A percentile compares a stretch with the other conserved stretches of the same genome.
Conservation (phyloP, 2,329 filamentous ascomycete genomes). For the Pseudogymnoascus sp. region DNA sequence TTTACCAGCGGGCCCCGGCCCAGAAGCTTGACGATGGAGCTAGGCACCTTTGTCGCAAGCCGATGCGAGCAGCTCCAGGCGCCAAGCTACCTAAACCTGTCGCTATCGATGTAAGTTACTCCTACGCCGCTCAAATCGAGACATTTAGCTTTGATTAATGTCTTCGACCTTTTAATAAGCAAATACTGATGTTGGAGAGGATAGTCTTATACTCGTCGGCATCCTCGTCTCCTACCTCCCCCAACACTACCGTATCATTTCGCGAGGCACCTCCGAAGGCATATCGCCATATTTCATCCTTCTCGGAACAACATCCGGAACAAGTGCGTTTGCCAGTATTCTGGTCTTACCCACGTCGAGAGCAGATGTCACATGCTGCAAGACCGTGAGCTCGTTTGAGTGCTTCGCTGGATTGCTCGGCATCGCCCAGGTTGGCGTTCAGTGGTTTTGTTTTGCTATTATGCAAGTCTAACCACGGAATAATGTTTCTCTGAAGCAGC, state of each 20-base stretch:
- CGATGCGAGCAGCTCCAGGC: constrained; percentile 45
- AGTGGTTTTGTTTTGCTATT: constrained; percentile 85
- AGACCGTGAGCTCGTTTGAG: constrained; percentile 69
- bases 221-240: constrained; percentile 91
- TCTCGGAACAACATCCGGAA: constrained; percentile 85
- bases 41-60: constrained; percentile 15
- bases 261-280: constrained; percentile 78
- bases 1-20: background rate
- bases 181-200: constrained; percentile 11
- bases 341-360: constrained; percentile 77
- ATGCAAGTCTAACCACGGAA: constrained; percentile 55
- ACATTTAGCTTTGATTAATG: background rate
- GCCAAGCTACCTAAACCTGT: constrained; percentile 44
- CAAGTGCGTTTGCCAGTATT: constrained; percentile 86
- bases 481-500: background rate
- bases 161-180: background rate
- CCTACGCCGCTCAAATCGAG: background rate
- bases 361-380: constrained; percentile 79
- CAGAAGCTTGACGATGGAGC: constrained; percentile 18
- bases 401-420: constrained; percentile 82
- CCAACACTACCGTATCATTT: constrained; percentile 87
- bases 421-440: constrained; percentile 81
- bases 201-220: constrained; percentile 66
- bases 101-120: constrained; percentile 42
- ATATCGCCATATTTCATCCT: constrained; percentile 94